Percentiles rank a stretch among this genome's conserved stretches.
These are phyloP conservation scores for Karstenula rhodostoma DNA, from an alignment of 2,329 filamentous ascomycete species.

Conservation along the genomic window DNA sequence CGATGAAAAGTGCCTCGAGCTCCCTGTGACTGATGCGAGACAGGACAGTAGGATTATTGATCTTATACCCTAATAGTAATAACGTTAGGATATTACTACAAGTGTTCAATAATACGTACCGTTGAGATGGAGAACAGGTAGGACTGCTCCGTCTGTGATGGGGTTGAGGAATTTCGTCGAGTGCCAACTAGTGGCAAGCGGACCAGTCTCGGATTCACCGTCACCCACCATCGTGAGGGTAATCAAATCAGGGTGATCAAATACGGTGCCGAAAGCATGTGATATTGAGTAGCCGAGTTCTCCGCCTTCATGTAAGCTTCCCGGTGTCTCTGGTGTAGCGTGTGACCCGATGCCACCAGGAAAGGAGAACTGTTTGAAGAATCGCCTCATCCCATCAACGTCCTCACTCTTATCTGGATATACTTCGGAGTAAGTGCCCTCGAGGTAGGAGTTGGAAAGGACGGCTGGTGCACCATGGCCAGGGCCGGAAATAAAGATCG, in stretches of 20 bases:
- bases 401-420: conserved; percentile 78
- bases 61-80: no score
- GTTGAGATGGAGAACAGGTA: conserved; percentile 80
- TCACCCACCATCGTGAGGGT: conserved; percentile 81
- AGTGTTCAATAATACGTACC: no score
- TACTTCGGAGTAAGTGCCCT: conserved; percentile 79
- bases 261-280: conserved; percentile 80
- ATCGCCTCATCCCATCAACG: conserved; percentile 72
- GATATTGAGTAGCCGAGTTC: conserved; percentile 84
- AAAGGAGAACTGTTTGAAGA: conserved; percentile 87
- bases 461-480: conserved; percentile 81
- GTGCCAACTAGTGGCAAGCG: conserved; percentile 81
- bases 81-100: no score
- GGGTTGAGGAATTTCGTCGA: conserved; percentile 84
- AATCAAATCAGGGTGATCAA: conserved; percentile 77
- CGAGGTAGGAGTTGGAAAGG: conserved; percentile 78
- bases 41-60: conserved; percentile 64
- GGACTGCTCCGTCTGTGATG: conserved; percentile 77
- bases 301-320: conserved; percentile 79
- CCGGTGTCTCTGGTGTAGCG: conserved; percentile 80
- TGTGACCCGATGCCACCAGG: conserved; percentile 81
- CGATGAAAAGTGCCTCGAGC: conserved; percentile 72
- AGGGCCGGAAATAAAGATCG: conserved; percentile 77
- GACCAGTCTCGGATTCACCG: conserved; percentile 82
- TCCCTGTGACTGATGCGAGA: conserved; percentile 78